These are phyloP conservation scores for Gardenia jasminoides DNA, from an alignment of 257 asterid genomes.

Conservation along the genomic window DNA sequence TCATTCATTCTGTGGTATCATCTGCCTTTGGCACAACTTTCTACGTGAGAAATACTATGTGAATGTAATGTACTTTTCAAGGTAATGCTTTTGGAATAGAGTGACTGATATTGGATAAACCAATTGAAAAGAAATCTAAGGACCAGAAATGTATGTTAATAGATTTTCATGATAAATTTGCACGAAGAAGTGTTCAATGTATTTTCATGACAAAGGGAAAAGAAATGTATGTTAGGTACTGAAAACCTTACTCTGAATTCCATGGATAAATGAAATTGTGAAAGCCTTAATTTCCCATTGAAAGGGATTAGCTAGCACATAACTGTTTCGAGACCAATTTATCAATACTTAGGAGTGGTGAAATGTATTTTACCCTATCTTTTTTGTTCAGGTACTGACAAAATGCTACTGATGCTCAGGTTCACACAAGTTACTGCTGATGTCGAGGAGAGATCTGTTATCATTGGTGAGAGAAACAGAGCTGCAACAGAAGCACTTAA, in stretches of 20 bases:
- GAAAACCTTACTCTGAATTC: background rate
- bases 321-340: background rate
- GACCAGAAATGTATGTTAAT: too few relatives aligned
- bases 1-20: background rate
- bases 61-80: background rate
- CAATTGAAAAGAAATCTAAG: too few relatives aligned
- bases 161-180: too few relatives aligned
- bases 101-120: too few relatives aligned
- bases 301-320: too few relatives aligned
- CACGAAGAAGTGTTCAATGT: too few relatives aligned
- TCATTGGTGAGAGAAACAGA: conserved; percentile 89
- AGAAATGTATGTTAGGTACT: background rate
- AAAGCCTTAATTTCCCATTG: background rate
- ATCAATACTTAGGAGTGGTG: background rate
- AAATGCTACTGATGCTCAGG: conserved; percentile 32
- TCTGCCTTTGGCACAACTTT: background rate
- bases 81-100: too few relatives aligned
- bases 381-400: background rate
- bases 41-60: background rate
- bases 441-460: conserved; percentile 84
- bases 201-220: too few relatives aligned
- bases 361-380: background rate
- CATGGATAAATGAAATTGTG: background rate
- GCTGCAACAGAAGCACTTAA: conserved; percentile 74
- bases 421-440: conserved; percentile 73